Evolutionary conservation across 2,329 filamentous ascomycete genomes (phyloP).

Genomic region (Cordyceps javanica): DNA sequence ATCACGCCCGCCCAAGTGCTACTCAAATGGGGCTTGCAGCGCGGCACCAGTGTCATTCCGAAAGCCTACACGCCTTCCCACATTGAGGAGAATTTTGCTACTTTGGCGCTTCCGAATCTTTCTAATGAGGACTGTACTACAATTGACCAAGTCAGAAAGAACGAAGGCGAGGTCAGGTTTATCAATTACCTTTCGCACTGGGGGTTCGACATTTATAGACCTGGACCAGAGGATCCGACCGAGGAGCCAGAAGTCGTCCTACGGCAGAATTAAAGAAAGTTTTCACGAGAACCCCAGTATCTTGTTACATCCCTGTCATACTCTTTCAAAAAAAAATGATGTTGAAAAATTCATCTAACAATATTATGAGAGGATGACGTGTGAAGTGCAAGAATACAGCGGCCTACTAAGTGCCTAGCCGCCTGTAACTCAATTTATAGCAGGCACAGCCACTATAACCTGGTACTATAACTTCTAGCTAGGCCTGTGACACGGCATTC

Average conservation of each 20-base stretch:
- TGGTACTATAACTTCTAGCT: not conserved
- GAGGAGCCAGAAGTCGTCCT: not conserved
- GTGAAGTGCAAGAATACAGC: too few relatives aligned
- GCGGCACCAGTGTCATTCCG: conserved; percentile 10
- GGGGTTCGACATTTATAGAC: conserved; percentile 9
- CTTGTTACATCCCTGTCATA: too few relatives aligned
- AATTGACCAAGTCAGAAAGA: not conserved
- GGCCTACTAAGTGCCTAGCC: too few relatives aligned
- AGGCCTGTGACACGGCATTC: too few relatives aligned
- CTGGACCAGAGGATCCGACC: not conserved
- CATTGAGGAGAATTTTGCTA: conserved; percentile 4
- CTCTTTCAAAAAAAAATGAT: too few relatives aligned
- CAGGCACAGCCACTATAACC: not conserved
- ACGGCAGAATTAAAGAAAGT: too few relatives aligned
- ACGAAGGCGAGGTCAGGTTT: not conserved
- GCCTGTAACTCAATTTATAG: not conserved
- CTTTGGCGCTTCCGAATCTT: not conserved
- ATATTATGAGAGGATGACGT: too few relatives aligned
- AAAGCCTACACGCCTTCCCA: conserved; percentile 1
- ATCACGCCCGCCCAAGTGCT: conserved; percentile 6
- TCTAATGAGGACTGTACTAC: not conserved
- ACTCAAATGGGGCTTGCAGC: conserved; percentile 9
- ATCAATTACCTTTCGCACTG: not conserved
- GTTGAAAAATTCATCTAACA: too few relatives aligned
- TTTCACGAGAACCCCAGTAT: too few relatives aligned